phyloP scores from a whole-genome alignment of 495 filamentous ascomycete species.

The Neurospora sp. region DNA sequence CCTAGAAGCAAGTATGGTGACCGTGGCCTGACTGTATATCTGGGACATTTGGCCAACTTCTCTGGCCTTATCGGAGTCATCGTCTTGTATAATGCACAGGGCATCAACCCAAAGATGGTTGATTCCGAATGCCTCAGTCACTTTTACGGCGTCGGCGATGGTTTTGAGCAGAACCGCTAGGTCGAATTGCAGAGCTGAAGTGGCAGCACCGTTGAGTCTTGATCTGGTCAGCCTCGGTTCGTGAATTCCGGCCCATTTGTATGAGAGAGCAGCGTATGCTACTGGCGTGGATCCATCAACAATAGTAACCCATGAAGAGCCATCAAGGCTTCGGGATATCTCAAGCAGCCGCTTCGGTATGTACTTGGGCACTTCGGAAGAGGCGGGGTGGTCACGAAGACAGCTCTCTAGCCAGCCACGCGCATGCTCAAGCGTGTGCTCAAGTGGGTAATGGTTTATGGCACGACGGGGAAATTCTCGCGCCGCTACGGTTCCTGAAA shows the following conservation, averaged over 20 bases:
- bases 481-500: background rate
- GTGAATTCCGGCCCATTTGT: background rate
- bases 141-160: conserved; percentile 19
- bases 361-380: background rate
- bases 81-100: conserved; percentile 29
- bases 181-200: background rate
- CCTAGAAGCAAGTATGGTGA: background rate
- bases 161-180: conserved; percentile 9
- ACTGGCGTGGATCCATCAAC: background rate
- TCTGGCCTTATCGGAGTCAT: conserved; percentile 10
- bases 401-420: background rate
- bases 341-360: background rate
- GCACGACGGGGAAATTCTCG: background rate
- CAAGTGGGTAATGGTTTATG: background rate
- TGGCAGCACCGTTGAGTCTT: background rate
- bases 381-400: background rate
- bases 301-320: background rate
- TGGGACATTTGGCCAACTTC: background rate
- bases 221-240: background rate
- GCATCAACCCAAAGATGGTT: conserved; percentile 26
- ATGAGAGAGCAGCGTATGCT: background rate
- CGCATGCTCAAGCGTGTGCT: background rate
- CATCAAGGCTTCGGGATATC: background rate
- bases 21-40: background rate
- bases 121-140: conserved; percentile 11